These are phyloP conservation scores for Acer negundo DNA, from an alignment of 345 rosid genomes.

Conservation along the genomic window DNA sequence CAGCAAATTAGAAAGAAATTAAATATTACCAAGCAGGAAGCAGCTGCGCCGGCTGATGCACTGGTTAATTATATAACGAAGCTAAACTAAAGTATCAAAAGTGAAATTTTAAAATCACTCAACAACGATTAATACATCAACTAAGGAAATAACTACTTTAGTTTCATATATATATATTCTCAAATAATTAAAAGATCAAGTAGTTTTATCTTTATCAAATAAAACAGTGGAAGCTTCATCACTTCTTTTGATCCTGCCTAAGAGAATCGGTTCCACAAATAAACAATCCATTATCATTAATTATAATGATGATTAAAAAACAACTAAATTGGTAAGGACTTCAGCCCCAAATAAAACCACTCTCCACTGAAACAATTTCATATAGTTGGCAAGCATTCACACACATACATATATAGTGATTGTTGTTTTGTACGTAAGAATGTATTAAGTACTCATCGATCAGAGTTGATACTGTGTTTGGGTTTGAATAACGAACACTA, in stretches of 20 bases:
- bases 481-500: too few relatives aligned
- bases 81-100: not conserved
- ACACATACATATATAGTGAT: too few relatives aligned
- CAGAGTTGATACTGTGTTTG: not conserved
- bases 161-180: not conserved
- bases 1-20: not conserved
- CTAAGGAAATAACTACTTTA: not conserved
- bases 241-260: not conserved
- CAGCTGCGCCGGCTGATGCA: not conserved
- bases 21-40: not conserved
- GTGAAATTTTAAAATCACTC: not conserved
- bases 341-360: not conserved
- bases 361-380: not conserved
- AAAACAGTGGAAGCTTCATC: not conserved
- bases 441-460: too few relatives aligned
- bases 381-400: not conserved
- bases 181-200: not conserved
- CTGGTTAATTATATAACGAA: not conserved
- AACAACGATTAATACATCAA: not conserved
- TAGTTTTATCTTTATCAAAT: not conserved
- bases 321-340: not conserved
- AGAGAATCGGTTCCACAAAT: not conserved
- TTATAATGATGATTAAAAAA: not conserved
- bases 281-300: not conserved
- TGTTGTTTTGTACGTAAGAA: too few relatives aligned